phyloP scores from a whole-genome alignment of 345 rosid genomes.

The Anacardium occidentale region DNA sequence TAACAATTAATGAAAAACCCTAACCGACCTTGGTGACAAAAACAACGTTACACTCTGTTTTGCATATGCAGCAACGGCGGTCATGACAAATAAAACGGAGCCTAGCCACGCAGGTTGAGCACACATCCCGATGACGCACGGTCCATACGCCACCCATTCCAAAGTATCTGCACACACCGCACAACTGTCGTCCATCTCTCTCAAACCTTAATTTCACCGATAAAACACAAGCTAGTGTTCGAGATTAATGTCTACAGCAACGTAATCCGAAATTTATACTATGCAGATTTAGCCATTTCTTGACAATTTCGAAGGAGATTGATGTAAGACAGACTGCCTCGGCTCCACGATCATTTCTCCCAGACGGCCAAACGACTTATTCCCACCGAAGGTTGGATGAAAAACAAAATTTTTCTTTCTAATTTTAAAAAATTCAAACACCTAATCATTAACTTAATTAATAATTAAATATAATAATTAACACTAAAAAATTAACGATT shows the following conservation, averaged over 20 bases:
- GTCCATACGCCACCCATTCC: constrained; percentile 92
- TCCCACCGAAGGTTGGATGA: too few species aligned
- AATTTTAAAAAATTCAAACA: too few species aligned
- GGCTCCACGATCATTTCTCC: too few species aligned
- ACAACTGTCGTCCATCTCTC: constrained; percentile 77
- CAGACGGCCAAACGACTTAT: too few species aligned
- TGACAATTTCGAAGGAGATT: neutral
- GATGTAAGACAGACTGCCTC: neutral
- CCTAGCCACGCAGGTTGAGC: constrained; percentile 90
- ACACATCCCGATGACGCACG: constrained; percentile 84
- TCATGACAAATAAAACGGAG: constrained; percentile 89
- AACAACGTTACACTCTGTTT: constrained; percentile 52
- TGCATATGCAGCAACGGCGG: constrained; percentile 89
- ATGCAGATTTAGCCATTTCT: neutral
- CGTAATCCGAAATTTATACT: neutral
- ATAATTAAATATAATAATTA: too few species aligned
- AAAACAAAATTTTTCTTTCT: too few species aligned
- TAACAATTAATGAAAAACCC: constrained; percentile 14
- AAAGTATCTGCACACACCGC: constrained; percentile 90
- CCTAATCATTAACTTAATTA: too few species aligned
- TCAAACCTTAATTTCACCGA: neutral
- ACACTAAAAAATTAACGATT: too few species aligned
- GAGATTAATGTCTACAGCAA: too few species aligned
- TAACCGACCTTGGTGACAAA: constrained; percentile 86
- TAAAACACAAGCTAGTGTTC: neutral